Conservation (phyloP, 768 basidiomycete genomes). For the Russula abietina region DNA sequence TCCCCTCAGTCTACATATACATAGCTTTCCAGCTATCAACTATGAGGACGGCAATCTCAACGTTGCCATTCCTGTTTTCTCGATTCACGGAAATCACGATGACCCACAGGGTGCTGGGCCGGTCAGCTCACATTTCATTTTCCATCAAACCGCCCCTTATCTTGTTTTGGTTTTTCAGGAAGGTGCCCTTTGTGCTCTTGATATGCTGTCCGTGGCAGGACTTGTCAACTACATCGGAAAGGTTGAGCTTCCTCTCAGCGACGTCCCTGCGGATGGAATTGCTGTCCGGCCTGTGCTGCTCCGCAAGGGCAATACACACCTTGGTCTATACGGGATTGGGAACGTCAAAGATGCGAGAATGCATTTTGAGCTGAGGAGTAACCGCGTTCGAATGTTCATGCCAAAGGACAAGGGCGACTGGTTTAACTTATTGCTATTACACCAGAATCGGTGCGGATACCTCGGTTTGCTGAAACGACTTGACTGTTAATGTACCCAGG, state of each 20-base stretch:
- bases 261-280: conserved; percentile 71
- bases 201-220: conserved; percentile 89
- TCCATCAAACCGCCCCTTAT: not conserved
- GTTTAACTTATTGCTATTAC: conserved; percentile 91
- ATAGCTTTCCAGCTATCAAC: conserved; percentile 91
- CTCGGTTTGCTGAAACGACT: not conserved
- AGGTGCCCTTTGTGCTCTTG: conserved; percentile 92
- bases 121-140: conserved; percentile 41
- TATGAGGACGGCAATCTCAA: conserved; percentile 97
- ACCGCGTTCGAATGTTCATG: conserved; percentile 95
- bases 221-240: conserved; percentile 98
- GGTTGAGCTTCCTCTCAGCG: conserved; percentile 75
- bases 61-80: conserved; percentile 94
- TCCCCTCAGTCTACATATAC: conserved; percentile 31
- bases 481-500: conserved; percentile 37
- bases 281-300: conserved; percentile 86
- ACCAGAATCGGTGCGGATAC: conserved; percentile 82
- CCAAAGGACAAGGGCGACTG: conserved; percentile 84
- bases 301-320: conserved; percentile 74
- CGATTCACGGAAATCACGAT: conserved; percentile 98
- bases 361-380: conserved; percentile 92
- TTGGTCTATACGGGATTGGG: conserved; percentile 94
- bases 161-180: conserved; percentile 44
- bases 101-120: conserved; percentile 95
- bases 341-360: conserved; percentile 96